Percentiles rank a stretch among this genome's conserved stretches.
These are phyloP conservation scores for Monilinia vaccinii-corymbosi DNA, from an alignment of 2,329 filamentous ascomycete species.

Conservation along the genomic window DNA sequence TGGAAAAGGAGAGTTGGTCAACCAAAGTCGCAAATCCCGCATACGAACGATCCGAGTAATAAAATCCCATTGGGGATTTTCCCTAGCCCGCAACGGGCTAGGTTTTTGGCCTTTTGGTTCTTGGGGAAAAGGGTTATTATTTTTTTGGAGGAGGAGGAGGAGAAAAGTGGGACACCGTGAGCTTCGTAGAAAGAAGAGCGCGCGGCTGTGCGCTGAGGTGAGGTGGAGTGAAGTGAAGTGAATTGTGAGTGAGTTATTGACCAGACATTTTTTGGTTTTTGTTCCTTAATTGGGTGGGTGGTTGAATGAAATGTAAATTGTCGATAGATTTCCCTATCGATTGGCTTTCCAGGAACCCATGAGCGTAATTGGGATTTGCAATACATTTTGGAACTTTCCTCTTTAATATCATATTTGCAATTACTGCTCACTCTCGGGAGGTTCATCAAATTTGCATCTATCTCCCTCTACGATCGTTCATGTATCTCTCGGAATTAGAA, in stretches of 20 bases:
- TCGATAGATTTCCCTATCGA: not conserved
- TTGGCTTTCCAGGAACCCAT: not conserved
- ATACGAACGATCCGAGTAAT: not conserved
- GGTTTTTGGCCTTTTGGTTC: not conserved
- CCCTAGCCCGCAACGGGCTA: not conserved
- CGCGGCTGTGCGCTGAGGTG: not conserved
- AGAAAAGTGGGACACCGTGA: not conserved
- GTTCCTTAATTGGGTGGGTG: not conserved
- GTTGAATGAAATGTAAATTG: not conserved
- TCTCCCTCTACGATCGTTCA: not conserved
- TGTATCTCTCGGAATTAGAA: not conserved
- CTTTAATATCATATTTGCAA: not conserved
- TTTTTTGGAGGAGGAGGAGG: not conserved
- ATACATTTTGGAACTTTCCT: not conserved
- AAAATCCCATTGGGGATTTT: not conserved
- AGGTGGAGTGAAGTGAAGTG: not conserved
- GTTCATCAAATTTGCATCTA: too few relatives aligned
- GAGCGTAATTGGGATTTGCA: not conserved
- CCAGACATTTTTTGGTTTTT: too few relatives aligned
- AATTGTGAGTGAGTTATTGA: not conserved
- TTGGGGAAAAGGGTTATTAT: not conserved
- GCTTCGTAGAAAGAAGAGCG: not conserved
- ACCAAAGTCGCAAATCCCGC: not conserved
- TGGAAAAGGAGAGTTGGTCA: not conserved
- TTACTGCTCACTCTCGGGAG: too few relatives aligned